Evolutionary conservation across 169 alveolate genomes (phyloP), one percentile per base, ranked within the genome.

Genomic region (Plasmodium coatneyi): DNA sequence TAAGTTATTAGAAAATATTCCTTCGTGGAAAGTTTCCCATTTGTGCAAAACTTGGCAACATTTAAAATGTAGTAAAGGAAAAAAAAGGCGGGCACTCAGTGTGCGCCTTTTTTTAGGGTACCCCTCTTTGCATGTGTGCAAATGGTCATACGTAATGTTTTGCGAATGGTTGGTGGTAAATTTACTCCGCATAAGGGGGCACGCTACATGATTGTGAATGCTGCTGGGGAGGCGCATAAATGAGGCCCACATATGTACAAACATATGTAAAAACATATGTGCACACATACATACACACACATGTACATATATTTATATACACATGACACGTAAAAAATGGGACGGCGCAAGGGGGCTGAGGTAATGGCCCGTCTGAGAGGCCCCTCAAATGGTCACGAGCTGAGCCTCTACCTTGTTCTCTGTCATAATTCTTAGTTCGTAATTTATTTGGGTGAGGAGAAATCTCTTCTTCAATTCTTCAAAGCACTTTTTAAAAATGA

Each of bases 381-480:
- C 71, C 5, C 71, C 54, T 84, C 83, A 71, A 56, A 86, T 36
- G 30, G 90, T 92, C 14, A 96, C 95, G 52, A 93, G 92, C 19
- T 95, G 89, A 54, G 93, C 36, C 71, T 95, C 95, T 2, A 96
- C 28, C 25, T 97, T 97, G 28, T 96, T 92, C 46, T 92, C 89
- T 36, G 92, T 78, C 76, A 96, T 96, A 52, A 96, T 94, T 71
- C 96, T 92, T 25, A 95, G 95, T 49, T 84, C 95, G 71, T 95
- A 95, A 84, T 92, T 96, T 78, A 96, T 95, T 92, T 97, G 98
- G 5, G 98, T 94, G 14, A 98, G 84, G 22, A 98, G 96, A 83
- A 98, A 98, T 66, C 99, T 95, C 54, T 96, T 97, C 80, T 96
- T 97, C 41, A 98, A 95, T 92, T 98, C 99, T 46, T 96, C 97